Percentiles rank a stretch among this genome's conserved stretches.
These are phyloP conservation scores for Cystobasidium onofrii DNA, from an alignment of 768 basidiomycete species.

Conservation along the genomic window DNA sequence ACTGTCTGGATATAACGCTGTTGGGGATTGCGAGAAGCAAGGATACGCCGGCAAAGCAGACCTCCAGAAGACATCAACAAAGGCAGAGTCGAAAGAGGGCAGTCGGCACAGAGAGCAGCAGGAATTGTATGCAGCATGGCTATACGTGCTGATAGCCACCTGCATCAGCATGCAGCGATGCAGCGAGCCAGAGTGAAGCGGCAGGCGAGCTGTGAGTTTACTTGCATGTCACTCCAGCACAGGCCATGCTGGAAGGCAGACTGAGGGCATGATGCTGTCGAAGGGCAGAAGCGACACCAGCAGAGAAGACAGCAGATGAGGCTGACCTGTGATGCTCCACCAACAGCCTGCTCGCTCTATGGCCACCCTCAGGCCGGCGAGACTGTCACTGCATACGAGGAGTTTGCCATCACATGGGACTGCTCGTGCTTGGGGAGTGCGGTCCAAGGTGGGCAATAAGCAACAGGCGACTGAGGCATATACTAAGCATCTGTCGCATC, in stretches of 20 bases:
- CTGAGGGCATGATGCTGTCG: background rate
- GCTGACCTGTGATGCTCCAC: background rate
- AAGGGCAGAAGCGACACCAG: background rate
- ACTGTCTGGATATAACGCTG: background rate
- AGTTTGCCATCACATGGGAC: conserved; percentile 18
- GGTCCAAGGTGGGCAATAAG: background rate
- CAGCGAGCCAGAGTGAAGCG: background rate
- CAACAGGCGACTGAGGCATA: background rate
- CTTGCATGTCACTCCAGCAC: background rate
- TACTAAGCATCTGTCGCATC: background rate
- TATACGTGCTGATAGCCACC: background rate
- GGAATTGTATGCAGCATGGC: background rate
- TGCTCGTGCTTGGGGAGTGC: background rate
- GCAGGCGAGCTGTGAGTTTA: background rate
- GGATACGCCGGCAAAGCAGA: background rate
- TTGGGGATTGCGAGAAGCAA: background rate
- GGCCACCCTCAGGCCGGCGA: conserved; percentile 11
- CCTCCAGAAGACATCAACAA: background rate
- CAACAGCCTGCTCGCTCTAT: conserved; percentile 23
- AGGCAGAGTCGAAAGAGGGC: background rate
- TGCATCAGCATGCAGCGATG: background rate
- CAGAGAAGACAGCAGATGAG: background rate
- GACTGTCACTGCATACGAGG: conserved; percentile 25
- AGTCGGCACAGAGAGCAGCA: background rate
- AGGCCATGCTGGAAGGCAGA: background rate